phyloP scores from a whole-genome alignment of 192 early-diverging fungal species.

The Podila verticillata region DNA sequence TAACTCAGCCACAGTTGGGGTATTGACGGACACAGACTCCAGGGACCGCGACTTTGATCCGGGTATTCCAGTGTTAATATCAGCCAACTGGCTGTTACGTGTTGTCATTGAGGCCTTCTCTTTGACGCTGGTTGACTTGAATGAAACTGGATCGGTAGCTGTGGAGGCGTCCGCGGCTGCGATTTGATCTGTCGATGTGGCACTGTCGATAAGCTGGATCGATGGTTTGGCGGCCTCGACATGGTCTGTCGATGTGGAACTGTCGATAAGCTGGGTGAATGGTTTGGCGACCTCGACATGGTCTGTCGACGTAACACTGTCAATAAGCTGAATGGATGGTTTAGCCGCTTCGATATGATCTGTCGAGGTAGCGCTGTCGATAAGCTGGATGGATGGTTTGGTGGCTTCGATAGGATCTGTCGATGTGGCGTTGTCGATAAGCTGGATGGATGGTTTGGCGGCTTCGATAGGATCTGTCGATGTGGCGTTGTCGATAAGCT shows the following conservation, averaged over 20 bases:
- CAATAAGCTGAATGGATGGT: background rate
- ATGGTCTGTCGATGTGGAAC: too few species aligned
- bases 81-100: conserved; percentile 1
- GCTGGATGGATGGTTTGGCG: background rate
- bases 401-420: background rate
- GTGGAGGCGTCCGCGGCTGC: background rate
- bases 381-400: background rate
- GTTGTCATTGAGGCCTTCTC: background rate
- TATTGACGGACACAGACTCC: conserved; percentile 14
- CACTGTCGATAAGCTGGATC: background rate
- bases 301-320: background rate
- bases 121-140: background rate
- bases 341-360: too few species aligned
- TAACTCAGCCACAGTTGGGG: conserved; percentile 20
- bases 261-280: too few species aligned
- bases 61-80: conserved; percentile 20
- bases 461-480: conserved; percentile 3
- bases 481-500: conserved; percentile 3
- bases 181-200: background rate
- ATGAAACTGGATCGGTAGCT: background rate
- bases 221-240: background rate
- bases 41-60: background rate
- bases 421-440: background rate
- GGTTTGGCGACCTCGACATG: background rate
- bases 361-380: too few species aligned